Conservation (phyloP, 1,284 basidiomycete genomes). For the Ceratobasidium sp. region DNA sequence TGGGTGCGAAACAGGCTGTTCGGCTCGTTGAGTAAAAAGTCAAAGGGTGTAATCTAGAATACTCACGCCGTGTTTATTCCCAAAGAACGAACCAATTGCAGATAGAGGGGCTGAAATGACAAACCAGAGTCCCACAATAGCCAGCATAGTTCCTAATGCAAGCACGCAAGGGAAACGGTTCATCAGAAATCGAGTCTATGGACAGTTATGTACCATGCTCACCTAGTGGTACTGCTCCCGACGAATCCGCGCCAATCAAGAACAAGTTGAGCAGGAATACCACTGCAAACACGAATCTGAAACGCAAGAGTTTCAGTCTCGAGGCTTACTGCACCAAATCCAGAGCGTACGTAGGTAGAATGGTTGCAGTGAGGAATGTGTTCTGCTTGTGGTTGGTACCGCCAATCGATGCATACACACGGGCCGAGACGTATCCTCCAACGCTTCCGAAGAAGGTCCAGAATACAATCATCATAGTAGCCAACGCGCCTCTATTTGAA, state of each 20-base stretch:
- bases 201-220: slow-evolving; percentile 45
- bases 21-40: slow-evolving; percentile 19
- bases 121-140: slow-evolving; percentile 93
- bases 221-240: slow-evolving; percentile 96
- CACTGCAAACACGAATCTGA: slow-evolving; percentile 75
- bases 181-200: slow-evolving; percentile 19
- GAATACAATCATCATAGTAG: slow-evolving; percentile 94
- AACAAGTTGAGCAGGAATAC: slow-evolving; percentile 88
- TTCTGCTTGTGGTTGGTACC: slow-evolving; percentile 82
- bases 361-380: slow-evolving; percentile 83
- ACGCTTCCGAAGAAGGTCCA: slow-evolving; percentile 95
- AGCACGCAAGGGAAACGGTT: neutral
- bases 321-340: slow-evolving; percentile 33
- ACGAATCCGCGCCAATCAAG: slow-evolving; percentile 82
- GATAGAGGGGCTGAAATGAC: slow-evolving; percentile 85
- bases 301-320: slow-evolving; percentile 13
- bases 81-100: slow-evolving; percentile 60
- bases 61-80: slow-evolving; percentile 84
- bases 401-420: slow-evolving; percentile 82
- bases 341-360: slow-evolving; percentile 76
- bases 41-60: slow-evolving; percentile 28
- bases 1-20: slow-evolving; percentile 72
- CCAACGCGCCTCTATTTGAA: slow-evolving; percentile 91
- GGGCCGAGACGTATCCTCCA: slow-evolving; percentile 86
- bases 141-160: slow-evolving; percentile 75